A percentile compares a stretch with the other conserved stretches of the same genome.
These are phyloP conservation scores for Phytophthora meadii DNA, from an alignment of 352 stramenopile genomes.

Conservation along the genomic window DNA sequence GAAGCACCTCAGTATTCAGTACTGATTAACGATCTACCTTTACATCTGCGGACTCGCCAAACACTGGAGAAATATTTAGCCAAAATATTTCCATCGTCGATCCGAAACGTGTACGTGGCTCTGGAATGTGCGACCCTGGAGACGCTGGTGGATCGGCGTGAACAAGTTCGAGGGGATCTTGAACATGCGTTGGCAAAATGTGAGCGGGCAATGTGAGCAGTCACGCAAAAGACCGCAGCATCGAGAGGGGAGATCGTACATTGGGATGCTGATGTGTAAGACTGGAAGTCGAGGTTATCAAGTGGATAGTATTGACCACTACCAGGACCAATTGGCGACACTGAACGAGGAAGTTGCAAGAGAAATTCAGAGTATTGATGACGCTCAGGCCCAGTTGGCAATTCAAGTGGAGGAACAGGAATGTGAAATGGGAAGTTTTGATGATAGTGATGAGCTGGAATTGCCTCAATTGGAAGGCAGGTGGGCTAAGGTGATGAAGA, in stretches of 20 bases:
- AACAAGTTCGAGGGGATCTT: conserved; percentile 50
- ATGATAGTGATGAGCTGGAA: conserved; percentile 26
- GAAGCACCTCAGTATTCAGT: conserved; percentile 78
- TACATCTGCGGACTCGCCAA: conserved; percentile 59
- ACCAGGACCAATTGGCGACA: conserved; percentile 56
- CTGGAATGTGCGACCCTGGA: conserved; percentile 73
- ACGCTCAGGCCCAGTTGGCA: conserved; percentile 59
- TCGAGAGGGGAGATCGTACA: conserved; percentile 55
- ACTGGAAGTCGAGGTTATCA: conserved; percentile 38
- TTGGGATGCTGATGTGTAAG: conserved; percentile 48
- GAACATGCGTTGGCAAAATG: conserved; percentile 62
- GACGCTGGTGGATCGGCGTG: conserved; percentile 56
- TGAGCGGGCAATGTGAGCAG: conserved; percentile 52
- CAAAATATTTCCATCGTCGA: conserved; percentile 69
- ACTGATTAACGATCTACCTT: conserved; percentile 73
- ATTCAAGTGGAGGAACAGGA: conserved; percentile 45
- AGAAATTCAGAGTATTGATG: conserved; percentile 73
- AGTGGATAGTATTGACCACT: conserved; percentile 74
- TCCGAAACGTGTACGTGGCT: conserved; percentile 73
- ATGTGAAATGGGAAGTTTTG: conserved; percentile 27
- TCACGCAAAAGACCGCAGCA: conserved; percentile 51
- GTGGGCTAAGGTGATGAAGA: conserved; percentile 15
- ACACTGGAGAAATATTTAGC: conserved; percentile 78
- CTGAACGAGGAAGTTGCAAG: conserved; percentile 66
- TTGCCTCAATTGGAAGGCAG: conserved; percentile 19